Evolutionary conservation across 2,329 filamentous ascomycete genomes (phyloP).

Genomic region (Beauveria brongniartii): DNA sequence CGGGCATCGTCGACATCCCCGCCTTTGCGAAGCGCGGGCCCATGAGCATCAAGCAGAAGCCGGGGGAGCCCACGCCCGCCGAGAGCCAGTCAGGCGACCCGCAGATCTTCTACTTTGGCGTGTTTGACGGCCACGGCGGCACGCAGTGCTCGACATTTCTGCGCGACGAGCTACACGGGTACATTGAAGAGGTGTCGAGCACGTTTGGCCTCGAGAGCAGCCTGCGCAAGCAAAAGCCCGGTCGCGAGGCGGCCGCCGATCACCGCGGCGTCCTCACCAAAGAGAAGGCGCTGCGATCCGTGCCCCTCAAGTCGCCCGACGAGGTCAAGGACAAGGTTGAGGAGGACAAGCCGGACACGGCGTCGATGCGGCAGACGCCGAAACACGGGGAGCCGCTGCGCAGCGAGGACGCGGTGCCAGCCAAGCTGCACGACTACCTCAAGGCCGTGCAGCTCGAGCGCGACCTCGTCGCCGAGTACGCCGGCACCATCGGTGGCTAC

Average conservation of each 20-base stretch:
- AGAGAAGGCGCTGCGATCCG: constrained; percentile 22
- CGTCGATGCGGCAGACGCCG: constrained; percentile 25
- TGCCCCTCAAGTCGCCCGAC: constrained; percentile 43
- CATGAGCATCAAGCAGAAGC: constrained; percentile 46
- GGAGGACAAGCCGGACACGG: constrained; percentile 14
- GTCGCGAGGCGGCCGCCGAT: constrained; percentile 21
- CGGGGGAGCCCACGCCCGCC: constrained; percentile 57
- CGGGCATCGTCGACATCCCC: constrained; percentile 85
- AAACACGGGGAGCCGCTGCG: constrained; percentile 29
- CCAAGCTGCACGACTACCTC: constrained; percentile 43
- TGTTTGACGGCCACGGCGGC: constrained; percentile 95
- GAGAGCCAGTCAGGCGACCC: constrained; percentile 79
- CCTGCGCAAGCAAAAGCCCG: constrained; percentile 41
- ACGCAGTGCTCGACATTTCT: constrained; percentile 82
- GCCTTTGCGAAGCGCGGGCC: constrained; percentile 83
- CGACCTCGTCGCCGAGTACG: constrained; percentile 68
- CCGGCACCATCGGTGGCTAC: constrained; percentile 81
- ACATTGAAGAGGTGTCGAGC: constrained; percentile 73
- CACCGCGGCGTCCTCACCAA: constrained; percentile 24
- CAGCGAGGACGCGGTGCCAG: constrained; percentile 36
- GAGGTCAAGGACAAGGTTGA: constrained; percentile 32
- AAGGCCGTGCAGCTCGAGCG: constrained; percentile 63
- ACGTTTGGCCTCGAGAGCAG: constrained; percentile 74
- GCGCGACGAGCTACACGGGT: constrained; percentile 74
- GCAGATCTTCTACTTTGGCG: constrained; percentile 93